Conservation (phyloP, 2,329 filamentous ascomycete genomes). For the Arachnomyces sp. region DNA sequence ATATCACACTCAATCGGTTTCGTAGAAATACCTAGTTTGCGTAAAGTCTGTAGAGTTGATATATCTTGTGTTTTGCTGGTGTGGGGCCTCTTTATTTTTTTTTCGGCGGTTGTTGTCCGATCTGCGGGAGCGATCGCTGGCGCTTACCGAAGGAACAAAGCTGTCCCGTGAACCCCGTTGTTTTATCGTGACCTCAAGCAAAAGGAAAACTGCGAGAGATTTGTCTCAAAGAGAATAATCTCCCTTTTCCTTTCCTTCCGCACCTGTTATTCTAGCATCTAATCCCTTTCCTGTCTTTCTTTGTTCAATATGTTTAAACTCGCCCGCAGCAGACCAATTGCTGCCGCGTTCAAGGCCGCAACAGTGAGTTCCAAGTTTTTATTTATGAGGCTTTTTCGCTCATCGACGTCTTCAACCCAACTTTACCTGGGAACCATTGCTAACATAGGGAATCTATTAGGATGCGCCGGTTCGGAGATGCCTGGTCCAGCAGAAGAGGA, state of each 20-base stretch:
- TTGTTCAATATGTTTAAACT: slow-evolving; percentile 72
- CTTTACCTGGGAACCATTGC: slow-evolving; percentile 18
- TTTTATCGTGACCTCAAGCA: no score
- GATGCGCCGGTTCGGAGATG: slow-evolving; percentile 48
- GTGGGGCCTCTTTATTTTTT: no score
- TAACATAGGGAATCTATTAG: slow-evolving; percentile 35
- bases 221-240: no score
- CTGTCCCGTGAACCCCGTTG: no score
- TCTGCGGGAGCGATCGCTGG: no score
- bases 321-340: slow-evolving; percentile 71
- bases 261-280: slow-evolving; percentile 12
- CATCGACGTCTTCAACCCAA: no score
- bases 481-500: slow-evolving; percentile 65
- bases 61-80: no score
- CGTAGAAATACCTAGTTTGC: no score
- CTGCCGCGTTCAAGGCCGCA: slow-evolving; percentile 69
- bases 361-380: slow-evolving; percentile 50
- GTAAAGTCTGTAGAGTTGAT: no score
- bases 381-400: slow-evolving; percentile 34
- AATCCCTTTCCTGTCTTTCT: slow-evolving; percentile 12
- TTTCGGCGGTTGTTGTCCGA: no score
- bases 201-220: not conserved
- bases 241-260: slow-evolving; percentile 1
- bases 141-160: no score
- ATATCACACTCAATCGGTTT: no score